These are phyloP conservation scores for Metarhizium humberi DNA, from an alignment of 2,329 filamentous ascomycete genomes.

Conservation along the genomic window DNA sequence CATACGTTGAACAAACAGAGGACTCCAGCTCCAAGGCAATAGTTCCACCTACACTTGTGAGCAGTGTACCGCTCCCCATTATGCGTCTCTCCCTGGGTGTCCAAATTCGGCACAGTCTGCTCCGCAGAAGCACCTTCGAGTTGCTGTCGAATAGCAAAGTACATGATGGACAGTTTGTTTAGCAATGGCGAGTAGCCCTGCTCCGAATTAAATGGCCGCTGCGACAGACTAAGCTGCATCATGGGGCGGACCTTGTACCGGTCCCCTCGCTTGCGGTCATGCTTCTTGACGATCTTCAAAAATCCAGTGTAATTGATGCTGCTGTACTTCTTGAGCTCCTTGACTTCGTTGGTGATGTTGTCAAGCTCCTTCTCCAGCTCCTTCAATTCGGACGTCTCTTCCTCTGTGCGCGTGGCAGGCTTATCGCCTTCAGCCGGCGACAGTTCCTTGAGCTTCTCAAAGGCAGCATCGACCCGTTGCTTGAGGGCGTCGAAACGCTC, in stretches of 20 bases:
- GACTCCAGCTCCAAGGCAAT: background rate
- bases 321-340: slow-evolving; percentile 89
- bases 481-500: slow-evolving; percentile 56
- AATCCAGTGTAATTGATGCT: slow-evolving; percentile 96
- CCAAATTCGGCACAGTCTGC: slow-evolving; percentile 34
- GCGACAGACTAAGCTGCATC: slow-evolving; percentile 81
- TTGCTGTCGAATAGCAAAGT: slow-evolving; percentile 84
- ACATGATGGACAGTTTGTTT: slow-evolving; percentile 88
- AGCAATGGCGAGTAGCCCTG: slow-evolving; percentile 78
- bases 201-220: slow-evolving; percentile 90
- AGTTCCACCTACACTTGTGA: slow-evolving; percentile 61
- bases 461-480: slow-evolving; percentile 43
- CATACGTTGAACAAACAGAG: slow-evolving; percentile 18
- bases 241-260: slow-evolving; percentile 84
- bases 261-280: slow-evolving; percentile 84
- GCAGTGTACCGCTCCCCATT: slow-evolving; percentile 70
- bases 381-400: slow-evolving; percentile 47
- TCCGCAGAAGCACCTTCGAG: slow-evolving; percentile 48
- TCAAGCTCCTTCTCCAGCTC: slow-evolving; percentile 76
- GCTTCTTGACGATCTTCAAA: slow-evolving; percentile 97
- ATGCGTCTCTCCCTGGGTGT: slow-evolving; percentile 45
- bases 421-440: slow-evolving; percentile 41
- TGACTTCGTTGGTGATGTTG: slow-evolving; percentile 79
- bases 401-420: slow-evolving; percentile 32
- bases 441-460: slow-evolving; percentile 70